These are phyloP conservation scores for Tympanopsis confertula DNA, from an alignment of 2,329 filamentous ascomycete genomes.

Conservation along the genomic window DNA sequence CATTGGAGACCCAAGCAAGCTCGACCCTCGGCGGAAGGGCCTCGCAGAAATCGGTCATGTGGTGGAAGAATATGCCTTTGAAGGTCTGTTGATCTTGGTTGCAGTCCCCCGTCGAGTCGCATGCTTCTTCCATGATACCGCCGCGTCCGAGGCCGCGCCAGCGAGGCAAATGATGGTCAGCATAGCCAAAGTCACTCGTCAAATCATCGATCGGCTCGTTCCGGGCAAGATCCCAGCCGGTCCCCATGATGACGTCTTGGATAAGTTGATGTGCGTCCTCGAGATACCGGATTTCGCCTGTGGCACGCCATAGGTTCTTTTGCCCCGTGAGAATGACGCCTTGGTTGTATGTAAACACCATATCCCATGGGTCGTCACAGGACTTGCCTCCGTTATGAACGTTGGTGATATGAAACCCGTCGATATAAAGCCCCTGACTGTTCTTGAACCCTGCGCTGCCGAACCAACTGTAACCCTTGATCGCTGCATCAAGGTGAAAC, in stretches of 20 bases:
- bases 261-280: constrained; percentile 71
- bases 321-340: constrained; percentile 77
- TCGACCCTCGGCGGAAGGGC: constrained; percentile 33
- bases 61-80: constrained; percentile 92
- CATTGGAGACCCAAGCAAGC: no score
- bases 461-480: constrained; percentile 74
- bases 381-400: constrained; percentile 56
- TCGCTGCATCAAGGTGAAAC: constrained; percentile 59
- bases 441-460: constrained; percentile 72
- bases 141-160: constrained; percentile 70
- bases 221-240: no score
- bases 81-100: constrained; percentile 80
- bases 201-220: no score
- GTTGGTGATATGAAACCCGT: constrained; percentile 74
- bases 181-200: no score
- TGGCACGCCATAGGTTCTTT: constrained; percentile 68
- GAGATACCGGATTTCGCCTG: constrained; percentile 60
- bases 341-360: constrained; percentile 95
- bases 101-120: constrained; percentile 66
- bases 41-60: constrained; percentile 68
- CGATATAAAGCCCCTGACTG: constrained; percentile 60
- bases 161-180: constrained; percentile 25
- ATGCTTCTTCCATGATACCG: constrained; percentile 74
- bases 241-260: constrained; percentile 61
- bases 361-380: constrained; percentile 73